Percentiles rank a stretch among this genome's conserved stretches.
Conservation (phyloP, 192 early-diverging fungal genomes). For the Spinellus fusiger region DNA sequence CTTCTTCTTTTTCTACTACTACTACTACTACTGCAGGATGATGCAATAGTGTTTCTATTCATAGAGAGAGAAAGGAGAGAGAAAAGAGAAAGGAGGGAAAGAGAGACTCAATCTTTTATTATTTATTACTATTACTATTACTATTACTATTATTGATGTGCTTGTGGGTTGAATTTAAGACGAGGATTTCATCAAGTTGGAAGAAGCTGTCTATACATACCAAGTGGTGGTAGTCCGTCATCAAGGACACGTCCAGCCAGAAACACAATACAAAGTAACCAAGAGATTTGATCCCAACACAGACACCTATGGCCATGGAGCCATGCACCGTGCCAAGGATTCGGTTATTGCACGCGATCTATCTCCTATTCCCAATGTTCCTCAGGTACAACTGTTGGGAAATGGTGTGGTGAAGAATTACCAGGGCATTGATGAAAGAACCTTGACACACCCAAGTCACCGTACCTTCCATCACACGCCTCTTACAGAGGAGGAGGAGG, state of each 20-base stretch:
- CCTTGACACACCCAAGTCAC: slow-evolving; percentile 26
- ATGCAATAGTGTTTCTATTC: not conserved
- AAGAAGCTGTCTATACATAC: slow-evolving; percentile 26
- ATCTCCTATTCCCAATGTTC: slow-evolving; percentile 22
- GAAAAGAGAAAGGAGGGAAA: too few relatives aligned
- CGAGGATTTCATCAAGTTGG: slow-evolving; percentile 24
- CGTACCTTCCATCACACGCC: slow-evolving; percentile 25
- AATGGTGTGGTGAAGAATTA: slow-evolving; percentile 26
- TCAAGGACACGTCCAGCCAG: slow-evolving; percentile 24
- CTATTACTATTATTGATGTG: slow-evolving; percentile 2
- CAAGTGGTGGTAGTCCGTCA: slow-evolving; percentile 27
- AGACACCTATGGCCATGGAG: slow-evolving; percentile 29
- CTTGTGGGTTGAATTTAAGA: too few relatives aligned
- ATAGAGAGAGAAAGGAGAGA: not conserved
- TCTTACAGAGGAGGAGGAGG: slow-evolving; percentile 21
- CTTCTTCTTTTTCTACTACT: not conserved
- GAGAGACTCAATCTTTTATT: not conserved
- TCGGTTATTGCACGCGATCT: slow-evolving; percentile 28
- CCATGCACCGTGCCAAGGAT: slow-evolving; percentile 18
- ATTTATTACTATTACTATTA: not conserved
- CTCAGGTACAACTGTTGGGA: slow-evolving; percentile 29
- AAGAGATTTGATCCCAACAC: slow-evolving; percentile 27
- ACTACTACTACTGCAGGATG: not conserved
- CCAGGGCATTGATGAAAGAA: slow-evolving; percentile 25
- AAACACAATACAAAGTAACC: slow-evolving; percentile 24